phyloP scores from a whole-genome alignment of 139 green algal species.

The Eudorina sp. region DNA sequence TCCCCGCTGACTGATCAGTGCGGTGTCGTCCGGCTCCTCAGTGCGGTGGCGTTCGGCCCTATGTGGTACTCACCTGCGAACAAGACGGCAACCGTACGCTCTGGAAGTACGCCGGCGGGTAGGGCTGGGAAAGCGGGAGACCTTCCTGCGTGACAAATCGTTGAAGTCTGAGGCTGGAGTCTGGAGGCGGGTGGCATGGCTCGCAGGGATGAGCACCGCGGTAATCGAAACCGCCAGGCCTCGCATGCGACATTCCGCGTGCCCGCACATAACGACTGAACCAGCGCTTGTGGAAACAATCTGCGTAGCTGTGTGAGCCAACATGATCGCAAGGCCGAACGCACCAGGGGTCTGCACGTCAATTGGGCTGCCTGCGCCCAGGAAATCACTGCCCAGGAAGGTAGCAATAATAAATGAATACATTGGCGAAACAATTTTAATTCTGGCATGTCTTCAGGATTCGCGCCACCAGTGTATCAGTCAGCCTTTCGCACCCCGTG shows the following conservation, averaged over 20 bases:
- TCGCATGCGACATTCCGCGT: not conserved
- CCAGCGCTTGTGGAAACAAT: not conserved
- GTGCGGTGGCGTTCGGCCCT: no score
- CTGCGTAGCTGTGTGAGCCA: not conserved
- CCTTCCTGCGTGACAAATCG: slow-evolving; percentile 10
- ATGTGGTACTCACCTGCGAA: slow-evolving; percentile 36
- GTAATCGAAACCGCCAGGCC: not conserved
- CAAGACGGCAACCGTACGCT: not conserved
- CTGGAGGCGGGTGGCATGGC: not conserved
- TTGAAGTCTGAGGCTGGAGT: not conserved
- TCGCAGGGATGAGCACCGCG: not conserved
- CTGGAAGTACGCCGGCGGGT: slow-evolving; percentile 34
- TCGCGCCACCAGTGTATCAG: no score
- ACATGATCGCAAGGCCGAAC: not conserved
- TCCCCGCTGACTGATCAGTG: no score
- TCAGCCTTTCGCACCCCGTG: no score
- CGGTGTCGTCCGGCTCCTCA: no score
- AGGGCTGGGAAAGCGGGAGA: slow-evolving; percentile 36
- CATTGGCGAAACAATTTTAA: not conserved
- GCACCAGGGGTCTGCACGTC: slow-evolving; percentile 11
- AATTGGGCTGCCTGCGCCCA: not conserved
- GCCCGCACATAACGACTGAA: not conserved
- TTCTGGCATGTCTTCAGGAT: not conserved
- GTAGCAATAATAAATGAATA: no score
- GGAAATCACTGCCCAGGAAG: not conserved